Conservation (phyloP, 768 basidiomycete genomes). For the Grammothele lineata region DNA sequence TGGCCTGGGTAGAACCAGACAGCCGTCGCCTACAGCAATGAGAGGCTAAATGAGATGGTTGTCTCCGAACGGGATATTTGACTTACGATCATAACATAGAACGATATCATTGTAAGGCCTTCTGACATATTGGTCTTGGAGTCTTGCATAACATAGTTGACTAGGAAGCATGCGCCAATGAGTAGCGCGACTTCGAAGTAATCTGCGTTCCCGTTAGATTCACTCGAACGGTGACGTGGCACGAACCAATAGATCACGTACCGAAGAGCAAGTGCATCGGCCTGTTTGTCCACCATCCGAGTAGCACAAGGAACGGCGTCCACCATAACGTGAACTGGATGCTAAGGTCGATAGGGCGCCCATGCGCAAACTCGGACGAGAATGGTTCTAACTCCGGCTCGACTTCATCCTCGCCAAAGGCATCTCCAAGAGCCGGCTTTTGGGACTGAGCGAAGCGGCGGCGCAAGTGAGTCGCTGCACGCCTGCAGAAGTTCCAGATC, state of each 20-base stretch:
- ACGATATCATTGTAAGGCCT: conserved; percentile 53
- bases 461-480: background rate
- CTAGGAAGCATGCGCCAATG: conserved; percentile 65
- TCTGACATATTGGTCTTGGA: conserved; percentile 77
- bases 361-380: conserved; percentile 57
- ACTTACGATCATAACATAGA: conserved; percentile 46
- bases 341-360: conserved; percentile 69
- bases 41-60: too few species aligned
- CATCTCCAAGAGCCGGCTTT: conserved; percentile 10
- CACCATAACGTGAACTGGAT: conserved; percentile 77
- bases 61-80: too few species aligned
- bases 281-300: conserved; percentile 62
- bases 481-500: conserved; percentile 41
- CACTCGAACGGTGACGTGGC: too few species aligned
- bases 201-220: conserved; percentile 37
- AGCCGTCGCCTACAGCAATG: conserved; percentile 55
- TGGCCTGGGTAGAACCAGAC: conserved; percentile 68
- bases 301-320: conserved; percentile 66
- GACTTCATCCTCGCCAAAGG: conserved; percentile 37
- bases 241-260: conserved; percentile 31
- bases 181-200: conserved; percentile 63
- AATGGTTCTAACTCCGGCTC: conserved; percentile 12
- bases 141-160: conserved; percentile 76
- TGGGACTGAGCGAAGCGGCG: background rate
- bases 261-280: conserved; percentile 68